These are phyloP conservation scores for Trichopus zeylanicus DNA, from an alignment of 116 monocot species.

Conservation along the genomic window DNA sequence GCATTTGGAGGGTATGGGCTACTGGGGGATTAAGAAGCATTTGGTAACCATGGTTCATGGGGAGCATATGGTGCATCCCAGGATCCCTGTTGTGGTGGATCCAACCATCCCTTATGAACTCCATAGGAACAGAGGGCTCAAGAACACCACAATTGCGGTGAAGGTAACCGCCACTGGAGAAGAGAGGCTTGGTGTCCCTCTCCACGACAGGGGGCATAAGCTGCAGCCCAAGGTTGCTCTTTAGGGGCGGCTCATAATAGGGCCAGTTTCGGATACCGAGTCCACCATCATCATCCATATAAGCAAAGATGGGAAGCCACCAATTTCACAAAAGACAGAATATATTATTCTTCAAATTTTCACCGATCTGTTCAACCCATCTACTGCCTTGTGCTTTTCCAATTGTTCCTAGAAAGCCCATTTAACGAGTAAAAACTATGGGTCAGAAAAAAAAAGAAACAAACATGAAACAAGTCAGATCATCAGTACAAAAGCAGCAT, in stretches of 20 bases:
- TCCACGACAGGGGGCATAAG: constrained; percentile 31
- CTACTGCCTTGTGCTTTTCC: background rate
- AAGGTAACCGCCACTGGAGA: constrained; percentile 10
- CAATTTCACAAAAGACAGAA: background rate
- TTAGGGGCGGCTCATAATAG: constrained; percentile 30
- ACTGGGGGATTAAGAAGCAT: constrained; percentile 12
- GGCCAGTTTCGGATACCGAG: constrained; percentile 26
- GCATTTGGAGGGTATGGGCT: constrained; percentile 38
- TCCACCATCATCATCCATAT: constrained; percentile 23
- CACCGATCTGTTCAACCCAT: background rate
- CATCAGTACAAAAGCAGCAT: too few species aligned
- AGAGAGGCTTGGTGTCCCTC: constrained; percentile 33
- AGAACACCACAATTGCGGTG: constrained; percentile 18
- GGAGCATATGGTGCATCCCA: constrained; percentile 22
- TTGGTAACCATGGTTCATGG: constrained; percentile 25
- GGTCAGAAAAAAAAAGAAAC: background rate
- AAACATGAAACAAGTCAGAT: too few species aligned
- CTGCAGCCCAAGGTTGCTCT: constrained; percentile 34
- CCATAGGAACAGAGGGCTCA: constrained; percentile 20
- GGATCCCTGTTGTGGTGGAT: constrained; percentile 22
- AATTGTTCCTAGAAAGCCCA: background rate
- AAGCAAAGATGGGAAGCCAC: background rate
- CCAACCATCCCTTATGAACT: constrained; percentile 30
- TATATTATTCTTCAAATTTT: background rate
- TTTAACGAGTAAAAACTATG: background rate